Evolutionary conservation across 257 asterid genomes (phyloP).

Genomic region (Solanum tarijense): DNA sequence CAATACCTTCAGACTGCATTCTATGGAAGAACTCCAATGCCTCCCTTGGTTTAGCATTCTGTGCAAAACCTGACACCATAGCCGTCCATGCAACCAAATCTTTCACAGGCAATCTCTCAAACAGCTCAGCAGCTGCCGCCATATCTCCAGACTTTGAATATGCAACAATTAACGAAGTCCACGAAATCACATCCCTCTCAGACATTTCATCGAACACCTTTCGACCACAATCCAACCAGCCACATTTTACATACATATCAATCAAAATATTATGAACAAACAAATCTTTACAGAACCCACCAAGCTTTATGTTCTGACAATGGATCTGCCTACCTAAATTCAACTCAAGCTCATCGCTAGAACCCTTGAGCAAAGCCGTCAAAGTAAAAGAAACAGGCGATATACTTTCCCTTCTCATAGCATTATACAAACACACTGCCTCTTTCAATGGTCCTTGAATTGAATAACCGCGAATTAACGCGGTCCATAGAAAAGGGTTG

Average conservation of each 20-base stretch:
- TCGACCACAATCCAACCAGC: slow-evolving; percentile 41
- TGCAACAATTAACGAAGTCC: slow-evolving; percentile 61
- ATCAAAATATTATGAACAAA: slow-evolving; percentile 49
- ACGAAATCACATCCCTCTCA: slow-evolving; percentile 45
- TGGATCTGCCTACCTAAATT: slow-evolving; percentile 56
- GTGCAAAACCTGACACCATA: slow-evolving; percentile 72
- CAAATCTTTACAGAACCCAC: slow-evolving; percentile 51
- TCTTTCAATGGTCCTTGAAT: slow-evolving; percentile 30
- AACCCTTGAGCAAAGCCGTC: slow-evolving; percentile 52
- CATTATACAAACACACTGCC: slow-evolving; percentile 37
- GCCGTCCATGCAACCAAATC: slow-evolving; percentile 87
- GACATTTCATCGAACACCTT: slow-evolving; percentile 83
- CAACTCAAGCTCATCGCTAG: slow-evolving; percentile 20
- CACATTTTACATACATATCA: slow-evolving; percentile 60
- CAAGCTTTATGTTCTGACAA: slow-evolving; percentile 55
- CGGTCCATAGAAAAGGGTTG: slow-evolving; percentile 68
- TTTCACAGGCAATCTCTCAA: slow-evolving; percentile 38
- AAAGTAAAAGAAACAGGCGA: slow-evolving; percentile 68
- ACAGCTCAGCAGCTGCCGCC: slow-evolving; percentile 43
- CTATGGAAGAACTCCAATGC: slow-evolving; percentile 52
- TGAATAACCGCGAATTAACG: slow-evolving; percentile 57
- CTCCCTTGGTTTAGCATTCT: slow-evolving; percentile 57
- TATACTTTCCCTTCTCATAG: slow-evolving; percentile 42
- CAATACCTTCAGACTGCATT: slow-evolving; percentile 57
- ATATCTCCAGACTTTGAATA: slow-evolving; percentile 53